phyloP scores from a whole-genome alignment of 2,329 filamentous ascomycete species.

The Claviceps cyperi region DNA sequence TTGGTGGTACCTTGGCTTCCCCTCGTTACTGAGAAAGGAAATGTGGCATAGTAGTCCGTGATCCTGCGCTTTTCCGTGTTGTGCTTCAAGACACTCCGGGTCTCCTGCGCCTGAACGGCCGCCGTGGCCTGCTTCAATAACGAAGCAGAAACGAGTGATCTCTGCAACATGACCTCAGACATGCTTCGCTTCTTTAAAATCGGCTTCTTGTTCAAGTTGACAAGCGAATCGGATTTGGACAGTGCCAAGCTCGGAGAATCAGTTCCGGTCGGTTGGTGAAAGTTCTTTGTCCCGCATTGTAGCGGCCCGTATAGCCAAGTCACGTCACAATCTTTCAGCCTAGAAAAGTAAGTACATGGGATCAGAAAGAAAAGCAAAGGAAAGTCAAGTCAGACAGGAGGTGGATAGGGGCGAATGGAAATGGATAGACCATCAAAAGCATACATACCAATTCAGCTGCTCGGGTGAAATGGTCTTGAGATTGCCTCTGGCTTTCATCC shows the following conservation, averaged over 20 bases:
- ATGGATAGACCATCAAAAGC: too few species aligned
- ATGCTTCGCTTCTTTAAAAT: slow-evolving; percentile 95
- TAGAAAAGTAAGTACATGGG: slow-evolving; percentile 21
- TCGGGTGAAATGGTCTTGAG: slow-evolving; percentile 82
- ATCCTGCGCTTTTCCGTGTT: slow-evolving; percentile 43
- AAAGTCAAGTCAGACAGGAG: slow-evolving; percentile 14
- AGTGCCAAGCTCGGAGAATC: slow-evolving; percentile 28
- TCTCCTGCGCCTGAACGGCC: slow-evolving; percentile 70
- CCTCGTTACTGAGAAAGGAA: slow-evolving; percentile 46
- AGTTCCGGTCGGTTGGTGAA: slow-evolving; percentile 32
- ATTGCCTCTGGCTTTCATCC: slow-evolving; percentile 84
- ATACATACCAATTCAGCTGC: slow-evolving; percentile 72
- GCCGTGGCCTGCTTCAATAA: slow-evolving; percentile 80
- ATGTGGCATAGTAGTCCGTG: slow-evolving; percentile 57
- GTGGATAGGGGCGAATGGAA: too few species aligned
- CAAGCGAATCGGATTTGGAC: slow-evolving; percentile 47
- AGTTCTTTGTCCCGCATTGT: slow-evolving; percentile 52
- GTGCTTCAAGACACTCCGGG: slow-evolving; percentile 35
- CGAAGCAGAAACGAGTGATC: slow-evolving; percentile 76
- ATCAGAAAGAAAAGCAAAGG: not conserved
- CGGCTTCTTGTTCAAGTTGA: slow-evolving; percentile 59
- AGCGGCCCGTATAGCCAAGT: slow-evolving; percentile 95
- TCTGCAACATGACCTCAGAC: slow-evolving; percentile 87
- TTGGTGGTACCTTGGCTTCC: slow-evolving; percentile 40
- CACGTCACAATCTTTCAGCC: slow-evolving; percentile 93